A percentile compares a stretch with the other conserved stretches of the same genome.
Evolutionary conservation across 2,329 filamentous ascomycete species (phyloP).

Genomic region (Diaporthe ampelina): DNA sequence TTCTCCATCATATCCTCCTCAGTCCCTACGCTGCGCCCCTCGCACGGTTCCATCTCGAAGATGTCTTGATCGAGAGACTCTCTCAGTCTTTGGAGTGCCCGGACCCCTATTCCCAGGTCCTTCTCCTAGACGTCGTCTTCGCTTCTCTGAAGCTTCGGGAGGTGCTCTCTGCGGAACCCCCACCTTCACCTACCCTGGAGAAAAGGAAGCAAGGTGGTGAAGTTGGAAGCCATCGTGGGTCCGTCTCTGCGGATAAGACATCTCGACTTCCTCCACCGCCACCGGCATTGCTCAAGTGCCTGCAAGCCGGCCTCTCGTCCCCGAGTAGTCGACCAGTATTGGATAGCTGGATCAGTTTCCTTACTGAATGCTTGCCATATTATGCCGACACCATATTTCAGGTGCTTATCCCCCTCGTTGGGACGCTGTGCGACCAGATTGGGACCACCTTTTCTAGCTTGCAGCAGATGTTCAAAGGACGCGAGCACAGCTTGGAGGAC

Average conservation of each 20-base stretch:
- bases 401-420: constrained; percentile 89
- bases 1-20: constrained; percentile 78
- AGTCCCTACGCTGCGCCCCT: constrained; percentile 73
- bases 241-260: constrained; percentile 52
- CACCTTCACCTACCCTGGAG: constrained; percentile 61
- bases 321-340: constrained; percentile 80
- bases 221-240: constrained; percentile 55
- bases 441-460: constrained; percentile 79
- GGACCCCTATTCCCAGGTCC: constrained; percentile 80
- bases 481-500: constrained; percentile 35
- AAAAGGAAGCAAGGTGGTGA: constrained; percentile 61
- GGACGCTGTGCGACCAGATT: constrained; percentile 88
- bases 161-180: constrained; percentile 54
- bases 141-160: constrained; percentile 78
- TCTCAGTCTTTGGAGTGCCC: constrained; percentile 70
- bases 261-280: constrained; percentile 67
- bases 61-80: constrained; percentile 78
- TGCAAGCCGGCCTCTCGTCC: constrained; percentile 85
- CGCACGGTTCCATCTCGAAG: constrained; percentile 76
- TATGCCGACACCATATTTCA: constrained; percentile 91
- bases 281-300: constrained; percentile 81
- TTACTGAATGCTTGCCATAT: constrained; percentile 85
- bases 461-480: constrained; percentile 70
- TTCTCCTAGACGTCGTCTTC: constrained; percentile 84
- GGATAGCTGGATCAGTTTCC: constrained; percentile 91